phyloP scores from a whole-genome alignment of 192 early-diverging fungal species.

The Coemansia sp. region DNA sequence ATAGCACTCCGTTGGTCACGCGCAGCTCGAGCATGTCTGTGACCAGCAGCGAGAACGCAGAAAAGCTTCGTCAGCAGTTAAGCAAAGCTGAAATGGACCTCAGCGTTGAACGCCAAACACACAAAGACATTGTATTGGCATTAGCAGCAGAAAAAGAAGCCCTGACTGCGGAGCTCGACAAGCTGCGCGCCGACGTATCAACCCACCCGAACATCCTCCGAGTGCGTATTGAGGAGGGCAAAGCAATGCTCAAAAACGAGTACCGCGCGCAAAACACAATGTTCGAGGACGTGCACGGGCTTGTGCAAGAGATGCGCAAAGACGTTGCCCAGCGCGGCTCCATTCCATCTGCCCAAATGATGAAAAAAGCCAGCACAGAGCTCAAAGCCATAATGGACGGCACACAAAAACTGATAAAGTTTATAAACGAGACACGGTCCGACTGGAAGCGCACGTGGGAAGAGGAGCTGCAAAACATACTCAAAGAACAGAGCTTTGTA shows the following conservation, averaged over 20 bases:
- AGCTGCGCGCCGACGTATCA: conserved; percentile 45
- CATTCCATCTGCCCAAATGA: conserved; percentile 57
- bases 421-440: conserved; percentile 64
- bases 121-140: conserved; percentile 10
- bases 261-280: conserved; percentile 55
- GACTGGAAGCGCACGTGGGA: conserved; percentile 85
- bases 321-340: conserved; percentile 70
- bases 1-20: conserved; percentile 8
- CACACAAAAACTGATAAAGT: conserved; percentile 56
- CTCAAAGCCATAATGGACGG: conserved; percentile 55
- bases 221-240: conserved; percentile 61
- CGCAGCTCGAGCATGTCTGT: conserved; percentile 37
- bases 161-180: conserved; percentile 30
- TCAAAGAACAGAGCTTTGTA: conserved; percentile 76
- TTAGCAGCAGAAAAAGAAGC: conserved; percentile 3
- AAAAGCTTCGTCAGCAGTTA: conserved; percentile 15
- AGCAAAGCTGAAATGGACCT: conserved; percentile 25
- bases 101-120: conserved; percentile 30
- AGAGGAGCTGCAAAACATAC: conserved; percentile 75
- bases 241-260: conserved; percentile 43
- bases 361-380: conserved; percentile 59
- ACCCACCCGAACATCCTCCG: conserved; percentile 41
- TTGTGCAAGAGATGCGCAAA: conserved; percentile 71
- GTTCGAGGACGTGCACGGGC: conserved; percentile 66
- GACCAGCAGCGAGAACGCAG: not conserved